A percentile compares a stretch with the other conserved stretches of the same genome.
phyloP scores from a whole-genome alignment of 2,329 filamentous ascomycete species.

The Penicillium sp. region DNA sequence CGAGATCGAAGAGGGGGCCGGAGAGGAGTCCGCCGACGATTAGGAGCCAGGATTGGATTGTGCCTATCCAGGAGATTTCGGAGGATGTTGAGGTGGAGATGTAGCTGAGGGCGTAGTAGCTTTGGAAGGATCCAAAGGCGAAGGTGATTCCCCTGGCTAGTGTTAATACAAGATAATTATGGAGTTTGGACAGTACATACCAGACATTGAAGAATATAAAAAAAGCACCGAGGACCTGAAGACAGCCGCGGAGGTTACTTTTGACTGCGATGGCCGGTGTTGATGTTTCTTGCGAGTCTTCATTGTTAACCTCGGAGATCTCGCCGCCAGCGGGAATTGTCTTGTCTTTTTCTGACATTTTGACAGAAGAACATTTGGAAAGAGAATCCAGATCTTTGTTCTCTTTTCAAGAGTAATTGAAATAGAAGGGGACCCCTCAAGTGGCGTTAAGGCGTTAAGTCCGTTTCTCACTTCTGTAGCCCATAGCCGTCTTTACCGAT shows the following conservation, averaged over 20 bases:
- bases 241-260: constrained; percentile 3
- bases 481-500: not conserved
- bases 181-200: not conserved
- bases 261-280: not conserved
- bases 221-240: constrained; percentile 31
- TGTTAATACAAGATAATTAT: too few relatives aligned
- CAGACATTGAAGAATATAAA: constrained; percentile 23
- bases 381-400: too few relatives aligned
- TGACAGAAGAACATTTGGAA: not conserved
- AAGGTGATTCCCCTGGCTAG: constrained; percentile 12
- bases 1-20: constrained; percentile 42
- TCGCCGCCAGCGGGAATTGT: not conserved
- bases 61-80: constrained; percentile 44
- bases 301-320: not conserved
- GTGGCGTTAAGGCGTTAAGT: not conserved
- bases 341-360: not conserved
- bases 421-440: not conserved
- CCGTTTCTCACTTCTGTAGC: not conserved
- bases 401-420: too few relatives aligned
- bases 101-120: constrained; percentile 35
- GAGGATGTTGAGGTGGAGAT: constrained; percentile 28
- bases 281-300: not conserved
- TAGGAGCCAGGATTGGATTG: constrained; percentile 40
- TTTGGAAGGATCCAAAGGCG: constrained; percentile 47
- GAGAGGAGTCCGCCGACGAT: constrained; percentile 42